These are phyloP conservation scores for Aspergillus pseudoglaucus DNA, from an alignment of 2,329 filamentous ascomycete genomes.

Conservation along the genomic window DNA sequence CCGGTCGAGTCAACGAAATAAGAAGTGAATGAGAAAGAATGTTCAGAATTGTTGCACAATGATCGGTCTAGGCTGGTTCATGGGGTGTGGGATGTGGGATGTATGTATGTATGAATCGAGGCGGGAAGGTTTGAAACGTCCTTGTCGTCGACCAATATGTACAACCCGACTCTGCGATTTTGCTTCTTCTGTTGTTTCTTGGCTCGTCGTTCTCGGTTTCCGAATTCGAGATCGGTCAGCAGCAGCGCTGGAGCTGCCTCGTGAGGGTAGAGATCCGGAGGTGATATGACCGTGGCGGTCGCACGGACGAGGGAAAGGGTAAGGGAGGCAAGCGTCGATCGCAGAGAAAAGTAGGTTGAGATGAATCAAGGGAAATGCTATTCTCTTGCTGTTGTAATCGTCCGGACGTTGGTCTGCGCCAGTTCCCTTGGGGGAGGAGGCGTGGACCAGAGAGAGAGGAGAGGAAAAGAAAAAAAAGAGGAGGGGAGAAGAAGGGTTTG, in stretches of 20 bases:
- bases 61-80: not conserved
- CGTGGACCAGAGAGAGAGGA: not conserved
- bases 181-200: no score
- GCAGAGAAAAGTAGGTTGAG: not conserved
- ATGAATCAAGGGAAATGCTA: not conserved
- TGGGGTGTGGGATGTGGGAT: not conserved
- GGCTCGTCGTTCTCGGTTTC: no score
- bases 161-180: no score
- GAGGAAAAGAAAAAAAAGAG: conserved; percentile 3
- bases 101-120: conserved; percentile 4
- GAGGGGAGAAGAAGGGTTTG: conserved; percentile 1
- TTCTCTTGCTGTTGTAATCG: not conserved
- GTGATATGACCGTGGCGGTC: not conserved
- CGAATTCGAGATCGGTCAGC: no score
- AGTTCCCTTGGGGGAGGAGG: not conserved
- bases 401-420: not conserved
- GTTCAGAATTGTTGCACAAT: not conserved
- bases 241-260: no score
- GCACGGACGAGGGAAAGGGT: not conserved
- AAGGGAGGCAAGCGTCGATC: not conserved
- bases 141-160: not conserved
- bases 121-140: not conserved
- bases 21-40: conserved; percentile 8
- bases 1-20: conserved; percentile 11
- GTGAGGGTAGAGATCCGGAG: no score